phyloP scores from a whole-genome alignment of 2,329 filamentous ascomycete genomes.

The Bipolaris oryzae region DNA sequence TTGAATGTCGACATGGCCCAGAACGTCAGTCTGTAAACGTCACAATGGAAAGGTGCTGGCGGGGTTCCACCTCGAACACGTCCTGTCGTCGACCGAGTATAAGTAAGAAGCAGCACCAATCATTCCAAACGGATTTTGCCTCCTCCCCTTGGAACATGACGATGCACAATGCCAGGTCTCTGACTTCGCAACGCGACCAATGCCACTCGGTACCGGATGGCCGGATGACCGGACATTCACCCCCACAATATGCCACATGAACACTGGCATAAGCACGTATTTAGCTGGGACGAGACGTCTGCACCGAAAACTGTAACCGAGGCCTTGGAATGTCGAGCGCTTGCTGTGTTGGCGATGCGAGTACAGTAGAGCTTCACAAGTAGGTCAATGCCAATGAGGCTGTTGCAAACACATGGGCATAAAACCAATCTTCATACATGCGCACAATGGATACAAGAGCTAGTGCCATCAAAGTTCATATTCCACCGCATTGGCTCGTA shows the following conservation, averaged over 20 bases:
- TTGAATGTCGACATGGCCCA: background rate
- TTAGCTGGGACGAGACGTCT: background rate
- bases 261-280: background rate
- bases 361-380: background rate
- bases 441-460: background rate
- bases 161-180: background rate
- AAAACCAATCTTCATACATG: background rate
- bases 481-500: background rate
- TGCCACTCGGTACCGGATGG: background rate
- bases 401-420: background rate
- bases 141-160: background rate
- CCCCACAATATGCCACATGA: background rate
- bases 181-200: background rate
- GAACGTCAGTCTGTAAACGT: background rate
- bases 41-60: background rate
- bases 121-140: background rate
- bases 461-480: background rate
- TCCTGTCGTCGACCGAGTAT: background rate
- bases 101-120: background rate
- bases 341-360: background rate
- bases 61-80: background rate
- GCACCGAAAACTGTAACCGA: background rate
- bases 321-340: background rate
- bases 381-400: background rate
- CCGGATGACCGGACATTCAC: background rate